Conservation (phyloP, 352 stramenopile species). For the Globisporangium spinosum region DNA sequence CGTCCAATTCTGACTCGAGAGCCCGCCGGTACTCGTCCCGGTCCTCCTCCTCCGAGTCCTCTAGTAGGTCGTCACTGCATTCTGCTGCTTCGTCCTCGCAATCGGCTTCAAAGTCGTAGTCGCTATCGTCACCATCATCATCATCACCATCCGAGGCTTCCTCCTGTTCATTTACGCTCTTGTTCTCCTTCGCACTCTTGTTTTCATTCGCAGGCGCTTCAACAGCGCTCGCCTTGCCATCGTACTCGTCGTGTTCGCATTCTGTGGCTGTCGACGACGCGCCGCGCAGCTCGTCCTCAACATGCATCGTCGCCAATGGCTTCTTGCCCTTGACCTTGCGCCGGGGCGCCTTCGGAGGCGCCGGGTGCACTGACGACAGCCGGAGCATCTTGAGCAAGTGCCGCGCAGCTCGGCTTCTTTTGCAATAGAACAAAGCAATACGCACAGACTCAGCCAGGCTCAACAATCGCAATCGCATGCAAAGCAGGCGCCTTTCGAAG, state of each 20-base stretch:
- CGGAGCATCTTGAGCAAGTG: not conserved
- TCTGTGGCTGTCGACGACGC: not conserved
- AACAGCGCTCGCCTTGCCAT: not conserved
- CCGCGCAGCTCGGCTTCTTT: not conserved
- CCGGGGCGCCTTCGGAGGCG: conserved; percentile 7
- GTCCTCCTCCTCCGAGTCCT: conserved; percentile 21
- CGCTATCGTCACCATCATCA: conserved; percentile 21
- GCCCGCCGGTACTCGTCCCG: conserved; percentile 11
- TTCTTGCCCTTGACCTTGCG: conserved; percentile 11
- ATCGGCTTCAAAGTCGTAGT: conserved; percentile 24
- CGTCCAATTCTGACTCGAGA: conserved; percentile 28
- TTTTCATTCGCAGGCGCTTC: not conserved
- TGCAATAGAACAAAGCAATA: not conserved
- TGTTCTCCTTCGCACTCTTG: conserved; percentile 2
- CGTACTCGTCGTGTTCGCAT: not conserved
- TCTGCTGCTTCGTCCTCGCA: conserved; percentile 2
- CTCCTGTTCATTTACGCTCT: not conserved
- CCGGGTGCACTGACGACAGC: conserved; percentile 9
- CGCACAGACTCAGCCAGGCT: not conserved
- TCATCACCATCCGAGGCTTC: not conserved
- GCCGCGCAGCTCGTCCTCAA: not conserved
- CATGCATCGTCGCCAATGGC: not conserved
- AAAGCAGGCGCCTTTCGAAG: conserved; percentile 1
- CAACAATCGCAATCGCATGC: not conserved
- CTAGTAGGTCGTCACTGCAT: not conserved